Evolutionary conservation across 345 rosid species (phyloP).

Genomic region (Populus deltoides): DNA sequence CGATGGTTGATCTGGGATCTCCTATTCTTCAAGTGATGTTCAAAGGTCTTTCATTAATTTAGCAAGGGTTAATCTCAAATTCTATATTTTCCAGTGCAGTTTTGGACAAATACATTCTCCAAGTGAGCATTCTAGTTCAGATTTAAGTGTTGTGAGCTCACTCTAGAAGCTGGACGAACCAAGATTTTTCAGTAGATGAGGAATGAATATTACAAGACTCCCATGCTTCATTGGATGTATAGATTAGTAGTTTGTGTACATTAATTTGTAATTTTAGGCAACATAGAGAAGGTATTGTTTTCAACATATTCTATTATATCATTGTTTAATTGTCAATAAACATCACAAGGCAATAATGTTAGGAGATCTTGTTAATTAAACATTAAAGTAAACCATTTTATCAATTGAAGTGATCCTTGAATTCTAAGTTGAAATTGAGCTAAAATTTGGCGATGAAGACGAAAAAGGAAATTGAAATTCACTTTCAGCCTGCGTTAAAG

Average conservation of each 20-base stretch:
- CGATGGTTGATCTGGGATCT: too few relatives aligned
- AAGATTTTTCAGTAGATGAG: slow-evolving; percentile 63
- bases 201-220: slow-evolving; percentile 18
- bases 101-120: neutral
- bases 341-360: neutral
- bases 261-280: neutral
- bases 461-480: too few relatives aligned
- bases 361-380: neutral
- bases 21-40: too few relatives aligned
- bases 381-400: neutral
- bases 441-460: neutral
- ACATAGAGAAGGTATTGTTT: neutral
- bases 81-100: too few relatives aligned
- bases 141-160: slow-evolving; percentile 41
- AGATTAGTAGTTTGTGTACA: neutral
- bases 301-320: neutral
- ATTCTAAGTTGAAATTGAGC: neutral
- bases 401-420: neutral
- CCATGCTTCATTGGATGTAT: neutral
- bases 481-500: too few relatives aligned
- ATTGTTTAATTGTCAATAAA: neutral
- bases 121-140: slow-evolving; percentile 36
- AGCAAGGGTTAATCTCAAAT: too few relatives aligned
- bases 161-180: slow-evolving; percentile 81
- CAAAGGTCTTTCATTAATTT: too few relatives aligned